Evolutionary conservation across 495 filamentous ascomycete species (phyloP).

Genomic region (Cladorrhinum samala): DNA sequence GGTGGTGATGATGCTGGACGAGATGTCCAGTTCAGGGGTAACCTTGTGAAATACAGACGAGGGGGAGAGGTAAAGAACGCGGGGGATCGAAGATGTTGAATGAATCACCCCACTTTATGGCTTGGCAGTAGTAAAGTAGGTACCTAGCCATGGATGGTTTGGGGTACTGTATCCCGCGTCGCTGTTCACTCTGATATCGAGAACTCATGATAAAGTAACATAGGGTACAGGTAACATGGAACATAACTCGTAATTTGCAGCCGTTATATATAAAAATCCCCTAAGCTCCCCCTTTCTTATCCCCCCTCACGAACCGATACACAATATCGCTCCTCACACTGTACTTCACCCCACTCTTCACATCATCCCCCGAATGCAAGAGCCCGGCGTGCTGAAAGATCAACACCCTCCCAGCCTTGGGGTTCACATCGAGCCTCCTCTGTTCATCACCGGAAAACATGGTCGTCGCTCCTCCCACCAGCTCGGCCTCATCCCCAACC

Average conservation of each 20-base stretch:
- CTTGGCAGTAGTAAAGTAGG: too few species aligned
- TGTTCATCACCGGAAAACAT: constrained; percentile 49
- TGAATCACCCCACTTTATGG: too few species aligned
- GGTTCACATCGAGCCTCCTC: constrained; percentile 55
- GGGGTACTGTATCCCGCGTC: too few species aligned
- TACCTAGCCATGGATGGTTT: too few species aligned
- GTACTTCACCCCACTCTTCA: constrained; percentile 64
- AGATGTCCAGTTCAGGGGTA: neutral
- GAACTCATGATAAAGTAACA: too few species aligned
- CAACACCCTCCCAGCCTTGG: constrained; percentile 64
- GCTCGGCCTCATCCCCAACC: constrained; percentile 25
- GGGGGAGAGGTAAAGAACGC: neutral
- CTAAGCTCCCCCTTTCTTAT: neutral
- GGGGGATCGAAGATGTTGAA: neutral
- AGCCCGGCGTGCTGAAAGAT: constrained; percentile 70
- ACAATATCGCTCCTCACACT: constrained; percentile 75
- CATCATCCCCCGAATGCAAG: constrained; percentile 69
- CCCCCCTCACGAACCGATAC: constrained; percentile 44
- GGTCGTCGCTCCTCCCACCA: constrained; percentile 59
- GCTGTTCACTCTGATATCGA: too few species aligned
- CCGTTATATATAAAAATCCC: too few species aligned
- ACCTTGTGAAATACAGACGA: neutral
- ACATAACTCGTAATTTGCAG: too few species aligned
- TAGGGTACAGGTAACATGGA: too few species aligned
- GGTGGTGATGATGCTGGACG: neutral